Percentiles rank a stretch among this genome's conserved stretches.
Conservation (phyloP, 306 rosid genomes). For the Cicer chorassanicum region DNA sequence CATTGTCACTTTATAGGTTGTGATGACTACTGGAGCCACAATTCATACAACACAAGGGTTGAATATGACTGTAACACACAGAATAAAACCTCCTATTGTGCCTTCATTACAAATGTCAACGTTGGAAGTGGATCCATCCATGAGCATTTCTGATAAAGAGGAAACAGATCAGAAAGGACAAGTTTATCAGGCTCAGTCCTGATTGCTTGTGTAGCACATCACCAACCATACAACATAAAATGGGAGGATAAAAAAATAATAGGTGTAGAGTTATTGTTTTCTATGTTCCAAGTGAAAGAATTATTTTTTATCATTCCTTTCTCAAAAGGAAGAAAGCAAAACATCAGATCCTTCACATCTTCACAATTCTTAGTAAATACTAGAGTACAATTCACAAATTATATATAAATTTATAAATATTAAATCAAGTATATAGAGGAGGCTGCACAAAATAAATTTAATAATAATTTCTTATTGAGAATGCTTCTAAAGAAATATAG, state of each 20-base stretch:
- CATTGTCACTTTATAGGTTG: conserved; percentile 62
- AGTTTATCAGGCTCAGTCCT: conserved; percentile 58
- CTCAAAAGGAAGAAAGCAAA: conserved; percentile 10
- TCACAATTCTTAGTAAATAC: conserved; percentile 6
- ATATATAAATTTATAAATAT: conserved; percentile 16
- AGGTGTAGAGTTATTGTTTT: conserved; percentile 22
- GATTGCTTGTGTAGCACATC: conserved; percentile 24
- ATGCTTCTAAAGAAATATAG: conserved; percentile 1
- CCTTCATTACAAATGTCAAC: conserved; percentile 69
- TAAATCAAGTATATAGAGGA: background rate
- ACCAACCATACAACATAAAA: conserved; percentile 16
- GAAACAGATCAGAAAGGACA: conserved; percentile 58
- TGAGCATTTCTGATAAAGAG: conserved; percentile 50
- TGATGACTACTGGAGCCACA: conserved; percentile 96
- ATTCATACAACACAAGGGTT: conserved; percentile 94
- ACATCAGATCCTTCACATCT: conserved; percentile 14
- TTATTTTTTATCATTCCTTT: conserved; percentile 12
- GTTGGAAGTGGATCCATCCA: conserved; percentile 57
- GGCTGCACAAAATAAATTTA: too few species aligned
- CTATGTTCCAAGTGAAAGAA: conserved; percentile 17
- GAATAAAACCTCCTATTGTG: conserved; percentile 76
- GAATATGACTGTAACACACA: conserved; percentile 81
- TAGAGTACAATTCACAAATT: conserved; percentile 7
- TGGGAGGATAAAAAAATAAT: background rate
- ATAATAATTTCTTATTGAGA: background rate